Evolutionary conservation across 306 rosid genomes (phyloP).

Genomic region (Fragaria ananassa): DNA sequence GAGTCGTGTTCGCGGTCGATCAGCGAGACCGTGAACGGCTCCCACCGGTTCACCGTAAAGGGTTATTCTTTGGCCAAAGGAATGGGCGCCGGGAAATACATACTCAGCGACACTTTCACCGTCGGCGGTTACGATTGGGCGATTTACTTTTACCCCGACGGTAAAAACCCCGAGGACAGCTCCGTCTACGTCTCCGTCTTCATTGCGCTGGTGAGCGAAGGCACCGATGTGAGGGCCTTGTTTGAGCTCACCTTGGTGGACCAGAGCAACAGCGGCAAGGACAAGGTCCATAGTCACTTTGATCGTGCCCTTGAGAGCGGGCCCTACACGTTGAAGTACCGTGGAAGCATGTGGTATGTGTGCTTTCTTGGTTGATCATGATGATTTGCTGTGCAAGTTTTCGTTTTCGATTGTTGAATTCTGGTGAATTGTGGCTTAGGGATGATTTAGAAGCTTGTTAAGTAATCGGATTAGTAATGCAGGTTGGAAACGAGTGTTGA

Average conservation of each 20-base stretch:
- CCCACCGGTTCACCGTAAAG: constrained; percentile 71
- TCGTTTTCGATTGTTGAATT: neutral
- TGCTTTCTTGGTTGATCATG: neutral
- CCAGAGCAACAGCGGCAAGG: constrained; percentile 66
- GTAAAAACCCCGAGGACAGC: constrained; percentile 82
- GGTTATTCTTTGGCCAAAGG: constrained; percentile 92
- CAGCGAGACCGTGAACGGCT: constrained; percentile 76
- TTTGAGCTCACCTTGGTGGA: constrained; percentile 75
- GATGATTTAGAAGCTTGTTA: constrained; percentile 2
- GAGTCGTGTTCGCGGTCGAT: constrained; percentile 65
- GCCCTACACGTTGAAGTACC: constrained; percentile 79
- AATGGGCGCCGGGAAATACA: constrained; percentile 82
- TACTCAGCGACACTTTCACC: constrained; percentile 71
- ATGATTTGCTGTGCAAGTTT: neutral
- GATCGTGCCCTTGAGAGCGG: constrained; percentile 93
- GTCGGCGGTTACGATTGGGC: constrained; percentile 98
- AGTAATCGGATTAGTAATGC: neutral
- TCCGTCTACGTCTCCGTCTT: constrained; percentile 77
- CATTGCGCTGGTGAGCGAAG: constrained; percentile 85
- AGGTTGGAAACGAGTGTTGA: neutral
- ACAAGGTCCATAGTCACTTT: constrained; percentile 87
- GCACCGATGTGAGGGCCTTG: constrained; percentile 79
- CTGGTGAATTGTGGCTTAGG: constrained; percentile 18
- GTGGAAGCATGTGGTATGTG: constrained; percentile 92
- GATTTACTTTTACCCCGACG: constrained; percentile 86